Percentiles rank a stretch among this genome's conserved stretches.
Conservation (phyloP, 495 filamentous ascomycete species). For the Clavariopsis aquatica region DNA sequence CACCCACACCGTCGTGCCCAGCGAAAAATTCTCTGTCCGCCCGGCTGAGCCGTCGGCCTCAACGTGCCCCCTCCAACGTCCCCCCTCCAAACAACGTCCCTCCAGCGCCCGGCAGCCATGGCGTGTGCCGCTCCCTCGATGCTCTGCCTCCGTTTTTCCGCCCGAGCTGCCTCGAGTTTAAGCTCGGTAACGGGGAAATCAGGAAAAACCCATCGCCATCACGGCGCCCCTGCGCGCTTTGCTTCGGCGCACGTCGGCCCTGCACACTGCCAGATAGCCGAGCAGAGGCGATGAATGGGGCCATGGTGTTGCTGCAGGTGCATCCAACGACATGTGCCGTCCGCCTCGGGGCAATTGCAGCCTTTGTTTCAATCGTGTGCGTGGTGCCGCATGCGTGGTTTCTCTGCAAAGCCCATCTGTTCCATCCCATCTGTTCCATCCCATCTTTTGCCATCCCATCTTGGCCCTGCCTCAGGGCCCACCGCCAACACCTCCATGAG, state of each 20-base stretch:
- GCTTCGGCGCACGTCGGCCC: slow-evolving; percentile 22
- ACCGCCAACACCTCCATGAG: slow-evolving; percentile 11
- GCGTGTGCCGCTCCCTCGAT: not conserved
- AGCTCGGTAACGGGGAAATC: slow-evolving; percentile 27
- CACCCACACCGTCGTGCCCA: slow-evolving; percentile 10
- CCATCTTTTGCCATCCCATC: too few species aligned
- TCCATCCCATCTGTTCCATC: not conserved
- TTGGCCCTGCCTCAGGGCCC: not conserved
- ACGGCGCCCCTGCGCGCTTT: slow-evolving; percentile 8
- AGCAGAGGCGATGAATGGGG: slow-evolving; percentile 4
- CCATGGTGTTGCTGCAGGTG: not conserved
- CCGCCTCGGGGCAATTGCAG: not conserved
- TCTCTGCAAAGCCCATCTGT: not conserved
- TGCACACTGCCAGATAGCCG: slow-evolving; percentile 2
- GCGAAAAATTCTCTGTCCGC: slow-evolving; percentile 16
- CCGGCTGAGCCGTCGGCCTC: not conserved
- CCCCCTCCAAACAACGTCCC: not conserved
- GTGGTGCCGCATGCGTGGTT: not conserved
- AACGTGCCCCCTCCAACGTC: not conserved
- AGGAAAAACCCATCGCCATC: not conserved
- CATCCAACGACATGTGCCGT: not conserved
- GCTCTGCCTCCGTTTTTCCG: slow-evolving; percentile 15
- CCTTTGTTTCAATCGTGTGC: not conserved
- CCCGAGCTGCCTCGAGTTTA: not conserved
- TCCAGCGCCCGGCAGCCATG: too few species aligned